Conservation (phyloP, 169 alveolate genomes). For the Cryptosporidium felis region DNA sequence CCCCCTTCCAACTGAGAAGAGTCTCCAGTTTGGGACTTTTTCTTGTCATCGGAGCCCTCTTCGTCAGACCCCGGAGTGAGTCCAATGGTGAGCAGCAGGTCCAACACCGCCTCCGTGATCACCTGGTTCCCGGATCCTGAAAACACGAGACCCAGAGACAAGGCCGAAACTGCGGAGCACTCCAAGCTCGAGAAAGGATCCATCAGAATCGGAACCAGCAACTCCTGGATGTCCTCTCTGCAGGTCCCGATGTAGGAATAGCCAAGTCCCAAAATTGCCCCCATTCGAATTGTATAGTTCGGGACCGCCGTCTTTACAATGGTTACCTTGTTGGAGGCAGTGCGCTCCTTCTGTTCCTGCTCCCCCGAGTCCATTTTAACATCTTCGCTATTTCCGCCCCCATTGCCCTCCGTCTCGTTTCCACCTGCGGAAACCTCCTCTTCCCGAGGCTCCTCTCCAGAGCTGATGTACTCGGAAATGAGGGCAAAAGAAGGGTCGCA, state of each 20-base stretch:
- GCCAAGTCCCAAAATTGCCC: constrained; percentile 96
- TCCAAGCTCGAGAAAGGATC: constrained; percentile 89
- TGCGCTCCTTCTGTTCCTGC: not conserved
- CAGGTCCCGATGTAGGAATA: constrained; percentile 97
- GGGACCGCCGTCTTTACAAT: constrained; percentile 41
- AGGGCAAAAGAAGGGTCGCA: constrained; percentile 95
- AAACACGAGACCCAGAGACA: constrained; percentile 94
- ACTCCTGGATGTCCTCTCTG: constrained; percentile 90
- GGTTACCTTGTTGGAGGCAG: constrained; percentile 39
- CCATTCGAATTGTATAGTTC: constrained; percentile 83
- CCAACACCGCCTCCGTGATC: constrained; percentile 90
- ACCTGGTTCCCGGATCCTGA: constrained; percentile 95
- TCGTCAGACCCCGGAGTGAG: not conserved
- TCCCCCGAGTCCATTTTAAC: not conserved
- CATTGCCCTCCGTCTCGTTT: constrained; percentile 3
- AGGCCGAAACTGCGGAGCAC: constrained; percentile 94
- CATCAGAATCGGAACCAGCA: constrained; percentile 86
- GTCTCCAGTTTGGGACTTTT: not conserved
- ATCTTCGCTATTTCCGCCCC: not conserved
- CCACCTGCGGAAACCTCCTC: not conserved
- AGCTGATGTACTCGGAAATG: constrained; percentile 88
- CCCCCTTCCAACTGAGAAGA: constrained; percentile 19
- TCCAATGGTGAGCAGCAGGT: constrained; percentile 69
- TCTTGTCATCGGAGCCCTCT: not conserved
- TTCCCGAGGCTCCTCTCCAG: constrained; percentile 32